Conservation (phyloP, 1,139 yeast species). For the Candida neerlandica region DNA sequence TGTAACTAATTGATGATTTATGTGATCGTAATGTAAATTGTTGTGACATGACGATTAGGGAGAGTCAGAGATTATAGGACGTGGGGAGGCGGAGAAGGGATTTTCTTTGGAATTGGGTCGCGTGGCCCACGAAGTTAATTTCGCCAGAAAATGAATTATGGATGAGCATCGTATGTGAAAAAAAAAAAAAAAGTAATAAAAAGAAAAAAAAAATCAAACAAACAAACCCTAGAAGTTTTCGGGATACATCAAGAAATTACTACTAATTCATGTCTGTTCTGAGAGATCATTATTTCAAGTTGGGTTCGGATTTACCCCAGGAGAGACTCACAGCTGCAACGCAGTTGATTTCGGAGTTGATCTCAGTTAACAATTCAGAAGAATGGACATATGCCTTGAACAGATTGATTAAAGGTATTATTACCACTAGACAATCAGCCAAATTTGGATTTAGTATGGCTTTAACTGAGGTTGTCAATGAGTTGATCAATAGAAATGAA, state of each 20-base stretch:
- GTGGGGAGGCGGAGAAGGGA: neutral
- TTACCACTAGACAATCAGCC: conserved; percentile 82
- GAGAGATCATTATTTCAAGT: conserved; percentile 73
- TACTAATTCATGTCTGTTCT: conserved; percentile 37
- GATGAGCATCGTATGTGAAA: no score
- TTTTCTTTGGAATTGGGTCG: no score
- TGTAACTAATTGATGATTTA: conserved; percentile 10
- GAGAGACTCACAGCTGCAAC: conserved; percentile 79
- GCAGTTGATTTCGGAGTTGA: conserved; percentile 60
- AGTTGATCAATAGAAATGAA: conserved; percentile 33
- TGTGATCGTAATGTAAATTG: conserved; percentile 14
- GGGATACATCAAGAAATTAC: neutral
- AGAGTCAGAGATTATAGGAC: neutral
- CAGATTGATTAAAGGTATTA: conserved; percentile 77
- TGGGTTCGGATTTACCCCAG: conserved; percentile 74
- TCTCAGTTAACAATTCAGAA: conserved; percentile 41
- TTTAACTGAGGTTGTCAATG: conserved; percentile 69
- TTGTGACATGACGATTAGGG: neutral
- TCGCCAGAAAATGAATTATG: no score
- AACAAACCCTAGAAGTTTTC: neutral
- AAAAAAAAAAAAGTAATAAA: neutral
- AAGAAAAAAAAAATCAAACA: no score
- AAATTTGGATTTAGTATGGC: conserved; percentile 90
- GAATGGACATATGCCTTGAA: conserved; percentile 86
- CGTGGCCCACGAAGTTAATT: no score